These are phyloP conservation scores for Pseudonitzschia pungens DNA, from an alignment of 108 stramenopile genomes.

Conservation along the genomic window DNA sequence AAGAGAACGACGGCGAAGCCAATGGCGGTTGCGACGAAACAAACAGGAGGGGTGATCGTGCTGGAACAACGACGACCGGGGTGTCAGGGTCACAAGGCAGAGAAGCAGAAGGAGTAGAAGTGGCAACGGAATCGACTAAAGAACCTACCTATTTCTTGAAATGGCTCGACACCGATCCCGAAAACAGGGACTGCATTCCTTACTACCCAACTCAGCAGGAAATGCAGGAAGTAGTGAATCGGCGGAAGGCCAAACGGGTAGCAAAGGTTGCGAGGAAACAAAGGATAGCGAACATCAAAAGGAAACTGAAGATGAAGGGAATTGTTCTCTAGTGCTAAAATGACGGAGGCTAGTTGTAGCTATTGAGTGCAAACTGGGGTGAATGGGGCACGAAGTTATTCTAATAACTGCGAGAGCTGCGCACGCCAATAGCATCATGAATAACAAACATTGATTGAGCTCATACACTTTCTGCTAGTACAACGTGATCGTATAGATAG, in stretches of 20 bases:
- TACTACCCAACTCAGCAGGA: not conserved
- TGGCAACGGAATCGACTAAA: not conserved
- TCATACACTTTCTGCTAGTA: too few relatives aligned
- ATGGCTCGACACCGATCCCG: conserved; percentile 1
- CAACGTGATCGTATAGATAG: too few relatives aligned
- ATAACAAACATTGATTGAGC: too few relatives aligned
- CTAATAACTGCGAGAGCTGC: not conserved
- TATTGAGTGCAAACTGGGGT: not conserved
- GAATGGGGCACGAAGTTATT: not conserved
- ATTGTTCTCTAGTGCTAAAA: not conserved
- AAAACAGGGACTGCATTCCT: not conserved
- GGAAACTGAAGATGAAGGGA: not conserved
- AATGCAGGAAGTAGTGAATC: not conserved
- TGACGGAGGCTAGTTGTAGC: conserved; percentile 17
- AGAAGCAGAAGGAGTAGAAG: not conserved
- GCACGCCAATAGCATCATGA: not conserved
- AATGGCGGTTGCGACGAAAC: not conserved
- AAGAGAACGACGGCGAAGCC: not conserved
- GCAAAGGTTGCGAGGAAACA: not conserved
- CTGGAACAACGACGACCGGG: not conserved
- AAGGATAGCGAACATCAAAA: not conserved
- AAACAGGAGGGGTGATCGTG: not conserved
- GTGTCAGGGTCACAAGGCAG: not conserved
- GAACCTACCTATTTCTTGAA: not conserved
- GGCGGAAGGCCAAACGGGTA: not conserved